Evolutionary conservation across 441 rosid genomes (phyloP), one percentile per base, ranked within the genome.

Genomic region (Melastoma candidum): DNA sequence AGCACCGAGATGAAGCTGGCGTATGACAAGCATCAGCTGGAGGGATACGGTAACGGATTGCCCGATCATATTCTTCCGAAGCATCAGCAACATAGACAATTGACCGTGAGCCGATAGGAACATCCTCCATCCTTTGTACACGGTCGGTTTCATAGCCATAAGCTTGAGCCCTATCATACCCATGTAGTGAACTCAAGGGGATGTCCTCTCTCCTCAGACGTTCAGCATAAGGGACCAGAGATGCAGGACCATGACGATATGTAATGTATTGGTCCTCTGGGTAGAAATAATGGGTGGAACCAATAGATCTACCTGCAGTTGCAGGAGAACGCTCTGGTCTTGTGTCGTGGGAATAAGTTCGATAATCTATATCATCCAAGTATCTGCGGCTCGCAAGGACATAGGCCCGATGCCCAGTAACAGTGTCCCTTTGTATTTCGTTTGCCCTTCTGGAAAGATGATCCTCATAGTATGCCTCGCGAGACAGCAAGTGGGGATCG

Each of bases 1-100:
- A 55, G 75, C 78, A 90, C 22, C 83, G 70, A 9, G 89, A 79
- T 48, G 82, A 67, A 58, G 82, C 81, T 14, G 81, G 59, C 48
- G 74, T 52, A 2, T 67, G 60, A 1, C 49, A 61, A 29, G 57
- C 58, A 62, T 68, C 79, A 32, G 62, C 54, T 54, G 59, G 56
- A 56, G 55, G 46, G 51, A 12, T 69, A 32, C 29, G 53, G 63
- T 61, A 67, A 26, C 49, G 70, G 10, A 14, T 70, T 7, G 48
- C 52, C 58, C 48, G 70, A 69, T 68, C 69, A 57, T 73, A 68
- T 27, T 70, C 72, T 13, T 76, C 61, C 46, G 61, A 55, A 6
- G 77, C 61, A 56, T 73, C 77, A 32, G 60, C 61, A 3, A 74
- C 52, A 58, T 75, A 74, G 41, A 32, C 8, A 32, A 3, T 8